Percentiles rank a stretch among this genome's conserved stretches.
phyloP scores from a whole-genome alignment of 192 early-diverging fungal genomes.

The Coemansia sp. region DNA sequence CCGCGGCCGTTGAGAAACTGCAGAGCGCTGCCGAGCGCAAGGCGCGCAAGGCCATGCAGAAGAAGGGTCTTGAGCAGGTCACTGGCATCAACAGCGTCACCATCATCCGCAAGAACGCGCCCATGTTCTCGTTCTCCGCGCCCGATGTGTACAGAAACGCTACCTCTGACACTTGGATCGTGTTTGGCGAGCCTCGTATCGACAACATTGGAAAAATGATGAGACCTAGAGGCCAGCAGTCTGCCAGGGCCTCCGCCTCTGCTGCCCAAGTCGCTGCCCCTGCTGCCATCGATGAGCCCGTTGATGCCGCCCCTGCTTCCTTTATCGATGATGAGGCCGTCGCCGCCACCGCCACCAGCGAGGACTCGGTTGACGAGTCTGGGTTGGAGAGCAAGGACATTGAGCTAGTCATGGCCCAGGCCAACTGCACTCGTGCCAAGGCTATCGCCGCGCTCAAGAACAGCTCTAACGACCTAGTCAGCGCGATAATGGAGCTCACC shows the following conservation, averaged over 20 bases:
- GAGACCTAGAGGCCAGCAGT: constrained; percentile 64
- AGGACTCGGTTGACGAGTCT: constrained; percentile 82
- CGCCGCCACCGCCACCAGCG: constrained; percentile 40
- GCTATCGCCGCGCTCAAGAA: constrained; percentile 92
- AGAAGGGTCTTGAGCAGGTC: constrained; percentile 89
- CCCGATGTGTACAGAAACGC: constrained; percentile 94
- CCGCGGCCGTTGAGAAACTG: constrained; percentile 36
- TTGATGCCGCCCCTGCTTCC: constrained; percentile 45
- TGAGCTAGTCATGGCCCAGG: constrained; percentile 93
- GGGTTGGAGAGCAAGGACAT: constrained; percentile 91
- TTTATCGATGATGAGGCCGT: constrained; percentile 34
- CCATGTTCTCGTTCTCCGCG: constrained; percentile 84
- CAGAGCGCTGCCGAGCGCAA: constrained; percentile 92
- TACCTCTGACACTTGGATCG: constrained; percentile 84
- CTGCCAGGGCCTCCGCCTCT: constrained; percentile 47
- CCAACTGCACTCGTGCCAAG: constrained; percentile 82
- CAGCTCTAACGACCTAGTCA: constrained; percentile 90
- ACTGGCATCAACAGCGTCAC: constrained; percentile 88
- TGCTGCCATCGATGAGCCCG: constrained; percentile 19
- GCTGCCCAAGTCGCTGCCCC: constrained; percentile 51
- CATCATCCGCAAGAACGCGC: constrained; percentile 80
- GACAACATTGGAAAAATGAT: constrained; percentile 81
- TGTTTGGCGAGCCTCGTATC: constrained; percentile 93
- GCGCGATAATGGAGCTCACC: constrained; percentile 90
- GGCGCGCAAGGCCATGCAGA: constrained; percentile 94